Conservation (phyloP, 805 yeast genomes). For the Candida nemodendra region DNA sequence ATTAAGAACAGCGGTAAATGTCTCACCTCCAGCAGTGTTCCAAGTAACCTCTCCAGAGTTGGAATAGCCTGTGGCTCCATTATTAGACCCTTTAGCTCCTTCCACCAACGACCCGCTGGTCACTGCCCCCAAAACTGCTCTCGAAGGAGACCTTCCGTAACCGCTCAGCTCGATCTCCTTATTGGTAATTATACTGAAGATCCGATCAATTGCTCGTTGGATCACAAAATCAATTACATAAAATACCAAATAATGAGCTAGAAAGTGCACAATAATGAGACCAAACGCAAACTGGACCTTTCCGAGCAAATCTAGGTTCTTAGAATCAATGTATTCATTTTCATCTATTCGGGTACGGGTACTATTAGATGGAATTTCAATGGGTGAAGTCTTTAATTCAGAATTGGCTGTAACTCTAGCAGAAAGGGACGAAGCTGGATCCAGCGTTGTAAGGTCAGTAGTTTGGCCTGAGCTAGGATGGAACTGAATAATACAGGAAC, state of each 20-base stretch:
- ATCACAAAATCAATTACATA: conserved; percentile 19
- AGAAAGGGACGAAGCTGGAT: not conserved
- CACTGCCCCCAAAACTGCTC: not conserved
- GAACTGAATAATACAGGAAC: conserved; percentile 4
- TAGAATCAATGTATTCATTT: conserved; percentile 7
- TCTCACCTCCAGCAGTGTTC: conserved; percentile 19
- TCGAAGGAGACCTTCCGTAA: conserved; percentile 9
- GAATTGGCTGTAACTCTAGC: conserved; percentile 3
- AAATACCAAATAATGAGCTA: conserved; percentile 20
- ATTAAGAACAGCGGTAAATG: conserved; percentile 17
- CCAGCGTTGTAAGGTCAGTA: not conserved
- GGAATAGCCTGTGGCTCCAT: not conserved
- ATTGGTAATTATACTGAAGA: conserved; percentile 13
- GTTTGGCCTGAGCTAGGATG: no score
- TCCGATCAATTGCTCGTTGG: conserved; percentile 19
- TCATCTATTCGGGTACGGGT: not conserved
- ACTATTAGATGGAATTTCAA: not conserved
- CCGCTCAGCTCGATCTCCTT: conserved; percentile 18
- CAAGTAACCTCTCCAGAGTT: conserved; percentile 9
- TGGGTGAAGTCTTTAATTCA: not conserved
- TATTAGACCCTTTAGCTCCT: not conserved
- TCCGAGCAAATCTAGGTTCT: conserved; percentile 15
- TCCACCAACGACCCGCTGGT: conserved; percentile 5
- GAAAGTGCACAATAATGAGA: conserved; percentile 17
- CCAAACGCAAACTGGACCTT: conserved; percentile 19